Base-by-base conservation (phyloP, 768 basidiomycete species). In the Auricularia sp. region DNA sequence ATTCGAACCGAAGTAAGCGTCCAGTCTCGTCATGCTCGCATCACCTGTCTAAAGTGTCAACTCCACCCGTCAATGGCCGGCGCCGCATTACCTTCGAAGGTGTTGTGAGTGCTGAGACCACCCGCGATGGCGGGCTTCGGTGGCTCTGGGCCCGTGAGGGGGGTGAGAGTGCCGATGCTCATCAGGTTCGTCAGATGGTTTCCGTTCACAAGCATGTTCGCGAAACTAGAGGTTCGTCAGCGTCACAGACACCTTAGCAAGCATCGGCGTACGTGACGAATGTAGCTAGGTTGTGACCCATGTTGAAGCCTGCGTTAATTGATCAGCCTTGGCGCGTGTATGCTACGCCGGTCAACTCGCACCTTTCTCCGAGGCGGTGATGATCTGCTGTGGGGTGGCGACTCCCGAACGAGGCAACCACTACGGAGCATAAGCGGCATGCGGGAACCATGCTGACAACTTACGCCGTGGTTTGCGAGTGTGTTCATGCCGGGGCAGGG, bases 401-500 rank as follows among this genome's bases (percentile, higher is more conserved):
- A 65, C 44, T 13, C 65, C 65, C 35, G 51, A 36, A 13, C 65
- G 61, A 8, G 65, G 65, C 16, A 66, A 51, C 18, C 47, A 66
- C 65, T 66, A 5, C 33, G 14, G 3, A 18, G 24, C 7, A 45
- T 37, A 10, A 59, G 56, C 21, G 47, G 47, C 16, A 18, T 18
- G 18, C 47, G 56, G 24, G 24, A 34, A 33, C 3, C 18, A 16
- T 42, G 21, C 14, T 36, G 34, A 18, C 8, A 34, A 21, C 65
- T 29, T 36, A 66, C 65, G 14, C 65, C 65, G 16, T 66, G 65
- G 14, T 45, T 51, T 16, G 65, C 65, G 33, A 66, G 62, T 2
- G 65, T 66, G 34, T 66, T 66, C 47, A 66, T 36, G 7, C 65
- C 65, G 10, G 65, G 65, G 54, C 65, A 66, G 2, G 65, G 65